Base-by-base conservation (phyloP, 2,329 filamentous ascomycete genomes). In the Aspergillus udagawae region DNA sequence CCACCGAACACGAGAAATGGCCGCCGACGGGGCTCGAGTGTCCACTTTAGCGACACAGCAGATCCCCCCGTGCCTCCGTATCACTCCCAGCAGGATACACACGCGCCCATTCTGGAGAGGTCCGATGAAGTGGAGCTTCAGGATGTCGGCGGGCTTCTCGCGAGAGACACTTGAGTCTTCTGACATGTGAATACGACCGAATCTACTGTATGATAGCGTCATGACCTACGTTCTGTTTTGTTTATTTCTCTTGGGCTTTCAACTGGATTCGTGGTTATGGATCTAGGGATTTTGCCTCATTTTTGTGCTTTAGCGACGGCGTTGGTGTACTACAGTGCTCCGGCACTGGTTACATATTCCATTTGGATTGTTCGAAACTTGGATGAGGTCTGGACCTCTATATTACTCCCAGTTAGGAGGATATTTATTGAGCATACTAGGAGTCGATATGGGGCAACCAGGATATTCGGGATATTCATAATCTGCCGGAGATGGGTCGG, bases 101-200 rank as follows among this genome's bases (percentile, higher is more conserved):
- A 55, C 17, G 51, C 52, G 20, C 60, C 58, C 17, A 52, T 63
- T 54, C 54, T 63, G 27, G 56, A 67, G 49, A 54, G 66, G 56
- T 21, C 45, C 3, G 51, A 65, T 53, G 59, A 70, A 54, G 57
- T 73, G 25, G 63, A 73, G 49, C 65, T 80, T 12, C 76, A 77
- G 53, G 77, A 79, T 65, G 72, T 79, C 2, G 76, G 77, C 1
- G 76, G 77, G 1, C 64, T 79, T 4, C 63, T 79, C 21, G 66
- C 63, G 8, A 57, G 55, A 28, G 38, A 42, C 27, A 47, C 48
- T 54, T 53, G 32, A 57, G 17, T 38, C 45, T 45, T 28, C 25
- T 42, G 41, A 17, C 21, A 7, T 27, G 21, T 27, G 44, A 23
- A 23, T 17, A 45, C 8, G 21, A 45, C 20, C 3, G 10, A 21